Base-by-base conservation (phyloP, 23 red algal species). In the Gracilaria domingensis region DNA sequence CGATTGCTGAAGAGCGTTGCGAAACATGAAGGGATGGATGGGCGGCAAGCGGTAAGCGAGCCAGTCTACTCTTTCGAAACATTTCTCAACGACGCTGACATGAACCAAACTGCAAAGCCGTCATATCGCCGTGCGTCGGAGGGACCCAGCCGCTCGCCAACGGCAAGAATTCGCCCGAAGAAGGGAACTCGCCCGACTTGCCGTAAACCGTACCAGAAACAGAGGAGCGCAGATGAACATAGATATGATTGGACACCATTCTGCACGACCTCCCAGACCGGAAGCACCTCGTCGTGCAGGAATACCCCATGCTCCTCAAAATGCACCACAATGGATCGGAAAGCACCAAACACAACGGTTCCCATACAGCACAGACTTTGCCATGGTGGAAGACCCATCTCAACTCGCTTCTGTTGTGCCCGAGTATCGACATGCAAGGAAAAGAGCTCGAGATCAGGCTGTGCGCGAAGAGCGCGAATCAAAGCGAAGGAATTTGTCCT, bases 41-140 rank as follows among this genome's bases (percentile, higher is more conserved):
- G 72, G 72, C 18, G 72, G 72, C 40, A 77, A 77, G 42, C 72
- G 72, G 72, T 77, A 77, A 77, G 72, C 40, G 16, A 20, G 50
- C 23, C 20, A 50, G 40, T 18, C 12, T 50, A 49, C 12, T 77
- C 62, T 77, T n/a, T 28, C 12, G 72, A 48, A 44, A 20, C n/a
- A 14, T 50, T 1, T 49, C 39, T 77, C 1, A 77, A 8, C 0
- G 8, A 36, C 12, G 28, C 64, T 69, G 38, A 69, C 64, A 36
- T 37, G 28, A 69, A 0, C 64, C 36, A 34, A 34, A 7, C 7
- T 37, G 64, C 7, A 5, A 77, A 77, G 72, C 26, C 72, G 72
- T 25, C 72, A 51, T 28, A 51, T 77, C 40, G 34, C 45, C 26
- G 72, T 77, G 38, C 72, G 45, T 29, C 72, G 72, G 8, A 45